These are phyloP conservation scores for Eragrostis nindensis DNA, from an alignment of 176 grass and related monocot genomes.

Conservation along the genomic window DNA sequence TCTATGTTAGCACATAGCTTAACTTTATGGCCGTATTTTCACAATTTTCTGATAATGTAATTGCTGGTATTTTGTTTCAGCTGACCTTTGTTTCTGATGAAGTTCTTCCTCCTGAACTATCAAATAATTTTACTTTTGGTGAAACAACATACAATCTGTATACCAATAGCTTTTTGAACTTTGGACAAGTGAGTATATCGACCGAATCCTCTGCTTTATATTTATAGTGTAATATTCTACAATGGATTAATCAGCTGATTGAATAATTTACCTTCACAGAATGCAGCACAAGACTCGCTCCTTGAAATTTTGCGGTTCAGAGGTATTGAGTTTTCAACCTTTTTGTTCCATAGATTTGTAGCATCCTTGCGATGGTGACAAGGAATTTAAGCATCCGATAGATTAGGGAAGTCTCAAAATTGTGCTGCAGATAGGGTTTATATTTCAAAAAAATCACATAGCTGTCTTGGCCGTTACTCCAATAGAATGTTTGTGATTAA, in stretches of 20 bases:
- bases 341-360: constrained; percentile 11
- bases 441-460: background rate
- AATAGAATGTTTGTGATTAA: constrained; percentile 17
- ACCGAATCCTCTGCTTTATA: constrained; percentile 14
- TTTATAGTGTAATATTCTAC: constrained; percentile 21
- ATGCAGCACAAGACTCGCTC: constrained; percentile 68
- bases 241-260: background rate
- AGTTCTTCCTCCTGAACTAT: constrained; percentile 63
- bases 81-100: constrained; percentile 94
- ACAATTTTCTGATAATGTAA: constrained; percentile 28
- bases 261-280: constrained; percentile 53
- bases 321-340: constrained; percentile 55
- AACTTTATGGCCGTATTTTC: background rate
- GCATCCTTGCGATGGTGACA: background rate
- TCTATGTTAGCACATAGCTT: background rate
- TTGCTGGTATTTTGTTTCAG: constrained; percentile 68
- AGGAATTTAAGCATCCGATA: constrained; percentile 15
- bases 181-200: constrained; percentile 75
- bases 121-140: constrained; percentile 72
- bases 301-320: constrained; percentile 64
- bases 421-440: background rate
- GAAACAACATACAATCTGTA: constrained; percentile 82
- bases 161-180: constrained; percentile 94
- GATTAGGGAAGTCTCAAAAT: constrained; percentile 3
- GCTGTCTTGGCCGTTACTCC: background rate